Percentiles rank a stretch among this genome's conserved stretches.
phyloP scores from a whole-genome alignment of 345 rosid genomes.

The Isatis tinctoria region DNA sequence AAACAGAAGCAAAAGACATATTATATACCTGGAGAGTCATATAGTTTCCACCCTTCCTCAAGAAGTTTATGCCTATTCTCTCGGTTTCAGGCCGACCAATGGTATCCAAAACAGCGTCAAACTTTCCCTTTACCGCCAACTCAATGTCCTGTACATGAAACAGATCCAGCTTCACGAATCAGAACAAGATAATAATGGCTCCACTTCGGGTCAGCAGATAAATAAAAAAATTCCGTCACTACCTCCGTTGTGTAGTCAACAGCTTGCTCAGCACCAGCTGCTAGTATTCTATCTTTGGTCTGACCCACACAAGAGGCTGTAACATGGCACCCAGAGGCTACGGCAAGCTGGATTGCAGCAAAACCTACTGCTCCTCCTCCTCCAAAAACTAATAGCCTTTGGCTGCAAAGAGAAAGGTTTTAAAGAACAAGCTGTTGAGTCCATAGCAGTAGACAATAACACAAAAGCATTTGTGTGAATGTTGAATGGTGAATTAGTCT shows the following conservation, averaged over 20 bases:
- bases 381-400: constrained; percentile 71
- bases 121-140: constrained; percentile 72
- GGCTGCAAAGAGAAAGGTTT: constrained; percentile 43
- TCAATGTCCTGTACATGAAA: constrained; percentile 63
- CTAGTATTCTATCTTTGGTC: constrained; percentile 50
- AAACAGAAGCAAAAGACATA: background rate
- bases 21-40: constrained; percentile 85
- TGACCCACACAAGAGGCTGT: constrained; percentile 76
- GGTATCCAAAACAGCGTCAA: constrained; percentile 92
- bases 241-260: constrained; percentile 88
- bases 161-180: background rate
- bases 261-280: constrained; percentile 88
- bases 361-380: constrained; percentile 99
- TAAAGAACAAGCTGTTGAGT: background rate
- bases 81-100: constrained; percentile 90
- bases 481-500: background rate
- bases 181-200: background rate
- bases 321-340: constrained; percentile 73
- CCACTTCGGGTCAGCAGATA: background rate
- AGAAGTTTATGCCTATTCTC: constrained; percentile 65
- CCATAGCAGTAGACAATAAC: background rate
- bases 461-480: background rate
- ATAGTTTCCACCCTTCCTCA: constrained; percentile 82
- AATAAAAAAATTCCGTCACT: background rate
- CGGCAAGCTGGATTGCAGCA: constrained; percentile 82